phyloP scores from a whole-genome alignment of 2,329 filamentous ascomycete species.

The Pyrenophora teres region DNA sequence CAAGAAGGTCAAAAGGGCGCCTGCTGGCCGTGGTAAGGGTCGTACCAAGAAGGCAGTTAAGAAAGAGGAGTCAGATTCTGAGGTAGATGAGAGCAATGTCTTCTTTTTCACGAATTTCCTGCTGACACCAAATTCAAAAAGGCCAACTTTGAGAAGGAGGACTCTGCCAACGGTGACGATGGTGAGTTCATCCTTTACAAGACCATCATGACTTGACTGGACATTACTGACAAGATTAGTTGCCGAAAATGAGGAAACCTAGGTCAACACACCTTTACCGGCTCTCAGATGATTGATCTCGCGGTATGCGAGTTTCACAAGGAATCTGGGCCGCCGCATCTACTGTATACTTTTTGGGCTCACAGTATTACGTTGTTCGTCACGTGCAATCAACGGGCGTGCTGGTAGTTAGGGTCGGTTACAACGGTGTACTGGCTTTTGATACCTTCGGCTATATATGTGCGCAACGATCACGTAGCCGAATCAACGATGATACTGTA shows the following conservation, averaged over 20 bases:
- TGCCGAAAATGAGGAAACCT: slow-evolving; percentile 8
- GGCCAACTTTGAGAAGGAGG: background rate
- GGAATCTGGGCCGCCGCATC: no score
- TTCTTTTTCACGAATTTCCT: no score
- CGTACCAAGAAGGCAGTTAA: slow-evolving; percentile 29
- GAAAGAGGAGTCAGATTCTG: slow-evolving; percentile 18
- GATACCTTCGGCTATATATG: no score
- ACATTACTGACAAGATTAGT: slow-evolving; percentile 19
- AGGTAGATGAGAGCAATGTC: slow-evolving; percentile 1
- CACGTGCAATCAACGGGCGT: no score
- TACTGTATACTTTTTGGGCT: no score
- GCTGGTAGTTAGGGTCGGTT: no score
- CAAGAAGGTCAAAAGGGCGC: slow-evolving; percentile 8
- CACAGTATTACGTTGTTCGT: no score
- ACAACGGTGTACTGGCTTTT: no score
- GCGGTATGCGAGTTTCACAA: no score
- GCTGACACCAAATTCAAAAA: background rate
- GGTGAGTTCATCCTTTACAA: slow-evolving; percentile 20
- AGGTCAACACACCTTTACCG: background rate
- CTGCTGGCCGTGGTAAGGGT: background rate
- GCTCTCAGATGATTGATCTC: background rate
- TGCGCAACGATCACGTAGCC: no score
- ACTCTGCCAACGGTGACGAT: slow-evolving; percentile 22
- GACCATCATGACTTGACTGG: slow-evolving; percentile 15
- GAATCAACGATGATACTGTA: no score